Conservation (phyloP, 2,329 filamentous ascomycete genomes). For the Colletotrichum zoysiae region DNA sequence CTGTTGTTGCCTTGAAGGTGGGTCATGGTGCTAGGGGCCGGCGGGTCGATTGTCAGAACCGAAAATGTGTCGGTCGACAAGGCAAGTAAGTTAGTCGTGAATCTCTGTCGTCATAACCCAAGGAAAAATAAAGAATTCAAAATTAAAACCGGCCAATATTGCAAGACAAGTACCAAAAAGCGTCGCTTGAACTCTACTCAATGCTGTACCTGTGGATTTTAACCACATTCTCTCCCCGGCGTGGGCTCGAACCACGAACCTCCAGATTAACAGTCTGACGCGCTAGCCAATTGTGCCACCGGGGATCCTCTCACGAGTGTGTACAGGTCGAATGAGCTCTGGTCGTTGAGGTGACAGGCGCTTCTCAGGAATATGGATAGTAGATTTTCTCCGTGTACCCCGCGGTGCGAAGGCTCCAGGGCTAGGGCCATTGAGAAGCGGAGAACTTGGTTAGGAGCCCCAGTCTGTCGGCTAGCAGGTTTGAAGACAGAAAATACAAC, state of each 20-base stretch:
- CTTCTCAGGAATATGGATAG: slow-evolving; percentile 23
- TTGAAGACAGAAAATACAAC: not conserved
- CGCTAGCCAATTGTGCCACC: slow-evolving; percentile 43
- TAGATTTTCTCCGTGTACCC: not conserved
- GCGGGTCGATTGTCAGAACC: not conserved
- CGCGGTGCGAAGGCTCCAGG: slow-evolving; percentile 10
- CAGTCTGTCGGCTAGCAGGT: not conserved
- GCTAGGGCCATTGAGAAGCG: slow-evolving; percentile 20
- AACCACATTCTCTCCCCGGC: slow-evolving; percentile 36
- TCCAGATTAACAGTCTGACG: slow-evolving; percentile 43
- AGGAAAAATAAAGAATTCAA: not conserved
- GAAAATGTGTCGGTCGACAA: no score
- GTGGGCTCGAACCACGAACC: slow-evolving; percentile 43
- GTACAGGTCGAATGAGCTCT: not conserved
- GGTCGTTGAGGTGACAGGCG: not conserved
- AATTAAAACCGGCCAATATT: not conserved
- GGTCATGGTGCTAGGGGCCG: not conserved
- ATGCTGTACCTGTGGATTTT: not conserved
- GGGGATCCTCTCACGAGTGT: slow-evolving; percentile 26
- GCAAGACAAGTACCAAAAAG: not conserved
- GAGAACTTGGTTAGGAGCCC: slow-evolving; percentile 8
- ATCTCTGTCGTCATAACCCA: not conserved
- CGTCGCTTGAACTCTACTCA: fast-evolving
- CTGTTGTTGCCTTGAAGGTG: not conserved
- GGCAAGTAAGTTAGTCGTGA: no score